Evolutionary conservation across 257 asterid genomes (phyloP), one percentile per base, ranked within the genome.

Genomic region (Paulownia fortunei): DNA sequence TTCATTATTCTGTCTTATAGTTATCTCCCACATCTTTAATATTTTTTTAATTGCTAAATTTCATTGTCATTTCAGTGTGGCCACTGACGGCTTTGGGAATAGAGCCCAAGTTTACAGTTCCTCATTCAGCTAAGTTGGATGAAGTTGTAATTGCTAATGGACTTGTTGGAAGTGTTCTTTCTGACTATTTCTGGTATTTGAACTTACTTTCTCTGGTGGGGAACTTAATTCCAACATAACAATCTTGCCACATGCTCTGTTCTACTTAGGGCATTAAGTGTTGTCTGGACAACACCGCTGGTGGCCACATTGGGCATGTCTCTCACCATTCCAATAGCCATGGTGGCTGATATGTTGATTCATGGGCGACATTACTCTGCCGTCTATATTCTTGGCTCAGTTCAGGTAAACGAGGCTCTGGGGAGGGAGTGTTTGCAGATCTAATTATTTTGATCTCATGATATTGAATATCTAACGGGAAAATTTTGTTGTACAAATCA

Each of bases 221-320:
- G 32, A 65, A 71, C 46, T 19, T 19, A 27, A 69, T 6, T 42
- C 60, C 4, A 41, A 18, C n/a, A n/a, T n/a, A 47, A 34, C n/a
- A 42, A 1, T 81, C 62, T 59, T 41, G 54, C 6, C 1, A 65
- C 39, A 36, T 55, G 77, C 52, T 63, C 16, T 78, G 71, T 78
- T 73, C 3, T 64, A 61, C 24, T 54, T 65, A 96, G 99, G 97
- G 99, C 99, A 58, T 86, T 96, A 37, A 90, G 98, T 81, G 99
- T 96, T 26, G 98, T 96, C 60, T 96, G 99, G 99, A 96, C 99
- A 55, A 96, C 98, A 37, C 99, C 99, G 3, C 81, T 96, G 16
- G 99, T 96, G 66, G 99, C 99, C 76, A 96, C 99, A 18, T 80
- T 96, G 77, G 99, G 98, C 84, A 88, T 96, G 97, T 96, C 99